These are phyloP conservation scores for Hypoxylon fuscum DNA, from an alignment of 495 filamentous ascomycete species.

Conservation along the genomic window DNA sequence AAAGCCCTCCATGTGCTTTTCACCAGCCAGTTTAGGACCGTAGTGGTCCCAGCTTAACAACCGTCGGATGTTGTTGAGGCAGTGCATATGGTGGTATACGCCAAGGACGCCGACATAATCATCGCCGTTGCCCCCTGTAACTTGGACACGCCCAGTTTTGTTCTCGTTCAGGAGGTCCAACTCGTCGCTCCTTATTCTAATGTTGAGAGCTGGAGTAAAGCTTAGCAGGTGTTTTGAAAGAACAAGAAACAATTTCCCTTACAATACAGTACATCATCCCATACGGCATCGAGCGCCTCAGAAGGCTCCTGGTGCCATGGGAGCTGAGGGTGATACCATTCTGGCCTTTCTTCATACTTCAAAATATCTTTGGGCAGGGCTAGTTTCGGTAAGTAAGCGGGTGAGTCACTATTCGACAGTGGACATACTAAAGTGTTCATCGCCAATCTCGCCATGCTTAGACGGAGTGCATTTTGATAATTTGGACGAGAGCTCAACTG, in stretches of 20 bases:
- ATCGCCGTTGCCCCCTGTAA: constrained; percentile 39
- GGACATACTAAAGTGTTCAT: constrained; percentile 6
- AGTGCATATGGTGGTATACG: constrained; percentile 49
- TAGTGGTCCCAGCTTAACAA: constrained; percentile 42
- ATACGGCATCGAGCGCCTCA: constrained; percentile 37
- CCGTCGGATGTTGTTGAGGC: constrained; percentile 40
- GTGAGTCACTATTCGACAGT: not conserved
- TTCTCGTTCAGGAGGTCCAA: constrained; percentile 31
- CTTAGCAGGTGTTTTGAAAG: constrained; percentile 6
- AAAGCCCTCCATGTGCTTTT: constrained; percentile 15
- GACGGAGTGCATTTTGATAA: not conserved
- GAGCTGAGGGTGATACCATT: constrained; percentile 26
- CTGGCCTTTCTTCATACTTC: constrained; percentile 34
- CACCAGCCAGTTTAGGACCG: constrained; percentile 8
- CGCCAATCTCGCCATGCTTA: not conserved
- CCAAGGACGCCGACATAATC: constrained; percentile 45
- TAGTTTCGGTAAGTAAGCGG: constrained; percentile 4
- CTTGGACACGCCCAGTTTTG: constrained; percentile 36
- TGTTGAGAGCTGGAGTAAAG: constrained; percentile 31
- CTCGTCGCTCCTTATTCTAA: constrained; percentile 42
- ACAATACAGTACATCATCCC: constrained; percentile 44
- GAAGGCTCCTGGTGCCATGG: constrained; percentile 43
- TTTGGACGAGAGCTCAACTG: not conserved
- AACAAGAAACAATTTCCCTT: not conserved
- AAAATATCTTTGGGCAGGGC: constrained; percentile 9